Evolutionary conservation across 2,329 filamentous ascomycete genomes (phyloP).

Genomic region (Cladosporium sp.): DNA sequence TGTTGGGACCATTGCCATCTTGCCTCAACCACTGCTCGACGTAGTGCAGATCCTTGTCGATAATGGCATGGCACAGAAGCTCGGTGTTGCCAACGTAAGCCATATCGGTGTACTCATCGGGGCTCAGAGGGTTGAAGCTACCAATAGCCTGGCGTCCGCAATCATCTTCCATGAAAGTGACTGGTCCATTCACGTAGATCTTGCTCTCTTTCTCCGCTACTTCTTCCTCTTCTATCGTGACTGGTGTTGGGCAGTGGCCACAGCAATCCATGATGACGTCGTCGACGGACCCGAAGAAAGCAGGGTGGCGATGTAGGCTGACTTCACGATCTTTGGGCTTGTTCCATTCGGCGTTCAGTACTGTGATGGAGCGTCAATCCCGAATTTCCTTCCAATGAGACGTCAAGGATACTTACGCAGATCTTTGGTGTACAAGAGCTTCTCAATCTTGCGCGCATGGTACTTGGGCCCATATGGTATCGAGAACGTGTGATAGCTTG

Average conservation of each 20-base stretch:
- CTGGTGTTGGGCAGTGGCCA: constrained; percentile 70
- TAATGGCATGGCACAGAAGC: constrained; percentile 76
- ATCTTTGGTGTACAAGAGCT: constrained; percentile 78
- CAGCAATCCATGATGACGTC: constrained; percentile 82
- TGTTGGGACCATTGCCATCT: constrained; percentile 69
- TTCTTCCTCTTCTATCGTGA: constrained; percentile 70
- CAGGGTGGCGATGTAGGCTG: constrained; percentile 78
- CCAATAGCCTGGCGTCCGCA: constrained; percentile 74
- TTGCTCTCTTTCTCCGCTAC: constrained; percentile 71
- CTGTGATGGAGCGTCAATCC: neutral
- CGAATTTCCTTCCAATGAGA: neutral
- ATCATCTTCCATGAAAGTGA: constrained; percentile 76
- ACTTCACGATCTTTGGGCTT: constrained; percentile 72
- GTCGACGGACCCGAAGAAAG: constrained; percentile 75
- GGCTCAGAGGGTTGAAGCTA: constrained; percentile 76
- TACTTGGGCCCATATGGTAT: constrained; percentile 63
- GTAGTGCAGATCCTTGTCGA: constrained; percentile 68
- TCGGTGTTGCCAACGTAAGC: constrained; percentile 81
- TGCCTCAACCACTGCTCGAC: constrained; percentile 69
- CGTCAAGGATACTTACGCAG: constrained; percentile 41
- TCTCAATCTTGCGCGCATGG: constrained; percentile 71
- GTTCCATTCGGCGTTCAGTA: constrained; percentile 88
- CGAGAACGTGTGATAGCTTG: constrained; percentile 69
- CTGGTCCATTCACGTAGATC: constrained; percentile 71
- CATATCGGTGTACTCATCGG: constrained; percentile 88